Conservation (phyloP, 495 filamentous ascomycete species). For the Neurospora intermedia region DNA sequence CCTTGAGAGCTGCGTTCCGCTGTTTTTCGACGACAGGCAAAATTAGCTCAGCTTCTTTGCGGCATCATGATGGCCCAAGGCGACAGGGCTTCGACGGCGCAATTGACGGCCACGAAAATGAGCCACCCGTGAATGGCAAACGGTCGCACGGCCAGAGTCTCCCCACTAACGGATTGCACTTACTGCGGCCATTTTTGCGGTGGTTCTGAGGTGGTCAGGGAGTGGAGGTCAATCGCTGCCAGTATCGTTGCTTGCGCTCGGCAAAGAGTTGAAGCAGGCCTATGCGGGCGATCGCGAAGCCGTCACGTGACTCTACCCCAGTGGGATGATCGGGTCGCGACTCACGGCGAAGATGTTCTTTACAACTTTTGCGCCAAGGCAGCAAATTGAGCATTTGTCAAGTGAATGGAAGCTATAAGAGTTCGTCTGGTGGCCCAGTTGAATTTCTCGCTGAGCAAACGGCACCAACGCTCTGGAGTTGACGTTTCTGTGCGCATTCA, state of each 20-base stretch:
- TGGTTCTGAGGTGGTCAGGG: slow-evolving; percentile 31
- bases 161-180: slow-evolving; percentile 34
- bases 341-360: neutral
- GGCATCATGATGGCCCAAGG: neutral
- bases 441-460: neutral
- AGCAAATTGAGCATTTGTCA: neutral
- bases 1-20: slow-evolving; percentile 97
- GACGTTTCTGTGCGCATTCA: neutral
- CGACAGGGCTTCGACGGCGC: neutral
- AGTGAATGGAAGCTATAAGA: neutral
- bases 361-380: neutral
- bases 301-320: slow-evolving; percentile 18
- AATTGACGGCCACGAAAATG: slow-evolving; percentile 5
- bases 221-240: slow-evolving; percentile 36
- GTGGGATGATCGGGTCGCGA: neutral
- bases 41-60: slow-evolving; percentile 38
- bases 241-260: slow-evolving; percentile 19
- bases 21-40: slow-evolving; percentile 33
- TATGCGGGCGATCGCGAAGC: slow-evolving; percentile 4
- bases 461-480: neutral
- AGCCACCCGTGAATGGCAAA: neutral
- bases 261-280: slow-evolving; percentile 18
- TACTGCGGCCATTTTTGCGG: slow-evolving; percentile 84
- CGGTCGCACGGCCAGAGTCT: neutral
- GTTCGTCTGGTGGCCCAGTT: neutral